Evolutionary conservation across 306 rosid species (phyloP), one percentile per base, ranked within the genome.

Genomic region (Ochetophila trinervis): DNA sequence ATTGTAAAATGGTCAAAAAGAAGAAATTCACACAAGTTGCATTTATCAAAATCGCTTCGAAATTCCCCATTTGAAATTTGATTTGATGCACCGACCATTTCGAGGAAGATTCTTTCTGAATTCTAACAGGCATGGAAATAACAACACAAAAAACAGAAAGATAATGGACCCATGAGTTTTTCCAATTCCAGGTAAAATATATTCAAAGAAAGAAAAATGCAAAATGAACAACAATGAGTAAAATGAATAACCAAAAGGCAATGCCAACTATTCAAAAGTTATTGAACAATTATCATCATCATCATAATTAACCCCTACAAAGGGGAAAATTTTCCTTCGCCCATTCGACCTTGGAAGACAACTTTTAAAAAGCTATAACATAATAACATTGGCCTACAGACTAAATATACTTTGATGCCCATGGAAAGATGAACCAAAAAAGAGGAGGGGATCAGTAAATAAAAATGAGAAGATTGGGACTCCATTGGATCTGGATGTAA

Each of bases 221-320:
- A 40, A 40, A 40, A 4, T 9, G 15, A 40, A 40, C 14, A 40
- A 40, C 8, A 40, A 40, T 40, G 12, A 40, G 12, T 40, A 8
- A 10, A 40, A 40, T 40, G 12, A 40, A 9, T 12, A 40, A 40
- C 45, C 45, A 40, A 10, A 40, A 12, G 45, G 45, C 2, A 10
- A 6, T 40, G 12, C 10, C 42, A 40, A 12, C 3, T 12, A 2
- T 12, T 40, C 12, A 8, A 11, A 16, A 14, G n/a, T 49, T 18
- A 6, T 16, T 64, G 59, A 71, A 34, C 49, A 67, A 66, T 74
- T 71, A 63, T 74, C 77, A 32, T 80, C 78, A 63, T 55, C 78
- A 62, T 60, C 17, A 35, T 18, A 74, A 72, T 49, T 76, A 47
- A 45, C 59, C 82, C 63, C 68, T 51, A 47, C 36, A 79, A 71